These are phyloP conservation scores for Chytridiales sp. DNA, from an alignment of 371 early-diverging fungal species.

Conservation along the genomic window DNA sequence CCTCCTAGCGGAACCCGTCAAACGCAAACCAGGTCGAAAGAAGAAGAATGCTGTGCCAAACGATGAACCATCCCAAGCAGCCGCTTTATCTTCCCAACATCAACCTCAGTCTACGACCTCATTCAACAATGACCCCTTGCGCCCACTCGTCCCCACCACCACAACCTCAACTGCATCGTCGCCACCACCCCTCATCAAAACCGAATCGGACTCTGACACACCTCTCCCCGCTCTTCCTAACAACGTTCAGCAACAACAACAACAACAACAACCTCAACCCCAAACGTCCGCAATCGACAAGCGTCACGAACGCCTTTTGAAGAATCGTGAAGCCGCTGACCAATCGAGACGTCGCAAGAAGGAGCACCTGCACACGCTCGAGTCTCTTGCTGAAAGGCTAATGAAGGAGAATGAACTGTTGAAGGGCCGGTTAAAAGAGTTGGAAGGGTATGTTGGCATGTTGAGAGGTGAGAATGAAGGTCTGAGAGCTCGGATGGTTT, in stretches of 20 bases:
- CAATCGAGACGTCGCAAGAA: slow-evolving; percentile 85
- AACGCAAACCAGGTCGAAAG: slow-evolving; percentile 31
- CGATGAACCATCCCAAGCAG: too few relatives aligned
- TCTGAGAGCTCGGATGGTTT: too few relatives aligned
- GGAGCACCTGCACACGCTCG: slow-evolving; percentile 76
- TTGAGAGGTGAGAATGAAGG: slow-evolving; percentile 39
- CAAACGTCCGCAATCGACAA: slow-evolving; percentile 52
- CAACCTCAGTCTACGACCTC: background rate
- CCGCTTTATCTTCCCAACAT: too few relatives aligned
- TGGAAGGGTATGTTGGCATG: slow-evolving; percentile 57
- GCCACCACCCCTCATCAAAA: background rate
- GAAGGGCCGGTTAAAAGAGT: slow-evolving; percentile 52
- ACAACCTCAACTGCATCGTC: background rate
- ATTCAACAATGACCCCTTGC: background rate
- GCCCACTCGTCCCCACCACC: background rate
- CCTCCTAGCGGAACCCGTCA: slow-evolving; percentile 24
- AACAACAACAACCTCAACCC: background rate
- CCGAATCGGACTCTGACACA: too few relatives aligned
- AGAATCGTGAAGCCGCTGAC: slow-evolving; percentile 89
- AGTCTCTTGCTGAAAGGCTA: slow-evolving; percentile 64
- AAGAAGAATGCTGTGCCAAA: slow-evolving; percentile 11
- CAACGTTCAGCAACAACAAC: slow-evolving; percentile 13
- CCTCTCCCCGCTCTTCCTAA: too few relatives aligned
- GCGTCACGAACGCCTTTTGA: slow-evolving; percentile 82
- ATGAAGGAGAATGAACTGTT: slow-evolving; percentile 62